Base-by-base conservation (phyloP, 2,329 filamentous ascomycete species). In the Blastomyces emzantsi region DNA sequence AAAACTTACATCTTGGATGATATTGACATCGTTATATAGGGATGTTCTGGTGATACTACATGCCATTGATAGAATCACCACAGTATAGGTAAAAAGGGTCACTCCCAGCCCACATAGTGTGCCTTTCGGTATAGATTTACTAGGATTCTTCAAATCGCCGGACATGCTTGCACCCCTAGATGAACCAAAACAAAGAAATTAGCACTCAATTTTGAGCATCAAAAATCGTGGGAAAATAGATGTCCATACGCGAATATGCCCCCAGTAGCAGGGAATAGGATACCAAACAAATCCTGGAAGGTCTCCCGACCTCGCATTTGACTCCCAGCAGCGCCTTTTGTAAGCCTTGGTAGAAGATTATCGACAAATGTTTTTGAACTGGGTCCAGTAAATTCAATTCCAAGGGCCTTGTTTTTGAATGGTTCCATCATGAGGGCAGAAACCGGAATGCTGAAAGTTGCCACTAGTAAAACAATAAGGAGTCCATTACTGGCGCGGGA, bases 281-380 rank as follows among this genome's bases (percentile, higher is more conserved):
- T 91, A 2, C 90, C 92, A 76, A 96, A 96, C 9, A 95, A 79
- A 68, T 90, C 86, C 66, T 92, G 88, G 68, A 92, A 95, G 17
- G 82, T 92, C 66, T 87, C 85, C 52, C 84, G 78, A 8, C 85
- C 87, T 45, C 79, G 79, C 64, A 87, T 83, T 60, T 86, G 82
- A 64, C 83, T 85, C 28, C 85, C 86, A 59, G 82, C 82, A 2
- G 84, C 82, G 49, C 87, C 87, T 63, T 78, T 82, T 2, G 84
- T 87, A 63, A 88, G 82, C 43, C 76, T 76, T 30, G 91, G 91
- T 64, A 87, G 81, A 30, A 95, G 78, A 71, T 96, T 96, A n/a
- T 83, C 83, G 59, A 81, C 78, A 51, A 96, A 80, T 0, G 91
- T 96, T 19, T 83, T 76, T 60, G 87, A 70, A 63, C 85, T 89